Evolutionary conservation across 2,329 filamentous ascomycete genomes (phyloP), one percentile per base, ranked within the genome.

Genomic region (Atkinsonella texensis): DNA sequence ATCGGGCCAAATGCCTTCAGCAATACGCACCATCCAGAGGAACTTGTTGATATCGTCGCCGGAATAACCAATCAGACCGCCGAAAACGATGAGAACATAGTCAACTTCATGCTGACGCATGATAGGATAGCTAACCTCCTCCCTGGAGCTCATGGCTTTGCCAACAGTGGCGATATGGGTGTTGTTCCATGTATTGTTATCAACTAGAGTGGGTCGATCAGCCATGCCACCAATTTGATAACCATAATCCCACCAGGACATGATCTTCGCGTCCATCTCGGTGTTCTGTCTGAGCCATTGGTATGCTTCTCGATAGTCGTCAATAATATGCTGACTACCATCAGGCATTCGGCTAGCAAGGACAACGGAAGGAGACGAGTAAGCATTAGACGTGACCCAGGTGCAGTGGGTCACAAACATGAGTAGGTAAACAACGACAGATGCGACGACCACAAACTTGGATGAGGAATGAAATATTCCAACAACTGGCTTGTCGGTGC

Each of bases 131-230:
- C 89, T 95, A 70, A 97, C 90, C 69, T 98, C 94, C 70, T 98
- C 93, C 45, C 87, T 79, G 8, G 90, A 96, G 72, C 87, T 93
- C 93, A 98, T 97, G 42, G 93, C 93, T 74, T 98, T 98, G 64
- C 93, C 93, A 53, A 98, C 93, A 13, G 93, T 98, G 50, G 93
- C 93, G 70, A 98, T 98, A 68, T 98, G 93, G 8, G 93, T 98
- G 75, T 98, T 98, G 77, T 98, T 98, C 93, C 93, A 98, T 2
- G 93, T 98, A 74, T 98, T 98, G 77, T 98, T 98, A 75, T 98
- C 93, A 35, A 98, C 93, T 35, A 98, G 77, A 1, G 93, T 98
- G 35, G 93, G 93, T 51, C 93, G 82, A 68, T 98, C 93, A 48
- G 93, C 93, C 93, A 98, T 98, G 59, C 93, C 93, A 73, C 93